Evolutionary conservation across 73 alveolate species (phyloP), one percentile per base, ranked within the genome.

Genomic region (Loxodes magnus): DNA sequence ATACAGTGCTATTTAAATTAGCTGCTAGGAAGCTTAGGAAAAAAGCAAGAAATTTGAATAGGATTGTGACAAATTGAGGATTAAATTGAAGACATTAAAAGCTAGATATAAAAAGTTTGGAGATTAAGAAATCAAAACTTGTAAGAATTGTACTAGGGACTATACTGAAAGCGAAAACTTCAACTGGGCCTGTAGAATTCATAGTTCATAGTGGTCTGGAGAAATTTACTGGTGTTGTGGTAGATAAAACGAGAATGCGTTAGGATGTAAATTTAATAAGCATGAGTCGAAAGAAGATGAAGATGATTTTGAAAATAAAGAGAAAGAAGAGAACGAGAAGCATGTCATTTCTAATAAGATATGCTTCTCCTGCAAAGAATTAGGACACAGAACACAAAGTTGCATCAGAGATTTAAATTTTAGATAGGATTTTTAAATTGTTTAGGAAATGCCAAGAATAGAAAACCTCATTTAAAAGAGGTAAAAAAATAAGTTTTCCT

Each of bases 171-270:
- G 61, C 20, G 85, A 77, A 41, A 77, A 77, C 67, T 77, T 70
- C 44, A 77, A 77, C 63, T 77, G 90, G 84, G 37, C 76, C 5
- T 77, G 90, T 60, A 30, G 84, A 15, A 69, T 74, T 35, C 90
- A 77, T 35, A 33, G 50, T 56, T 28, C 66, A 22, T 79, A 79
- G 39, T 69, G 46, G 38, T 71, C 79, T 12, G 92, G 92, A 31
- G 84, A 79, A 33, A 65, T 71, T 72, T 79, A 76, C 74, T 79
- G 92, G 87, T 79, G 92, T 65, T 79, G 92, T 30, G 92, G 92
- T 15, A 79, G 58, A 48, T 29, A 59, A 17, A 61, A 64, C 9
- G 65, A 58, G 31, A 71, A 59, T 35, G 67, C 79, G 5, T 68
- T 70, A 14, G 92, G 92, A 19, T 79, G 92, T 39, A 56, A 63